Base-by-base conservation (phyloP, 768 basidiomycete species). In the Tricholoma saponaceum region DNA sequence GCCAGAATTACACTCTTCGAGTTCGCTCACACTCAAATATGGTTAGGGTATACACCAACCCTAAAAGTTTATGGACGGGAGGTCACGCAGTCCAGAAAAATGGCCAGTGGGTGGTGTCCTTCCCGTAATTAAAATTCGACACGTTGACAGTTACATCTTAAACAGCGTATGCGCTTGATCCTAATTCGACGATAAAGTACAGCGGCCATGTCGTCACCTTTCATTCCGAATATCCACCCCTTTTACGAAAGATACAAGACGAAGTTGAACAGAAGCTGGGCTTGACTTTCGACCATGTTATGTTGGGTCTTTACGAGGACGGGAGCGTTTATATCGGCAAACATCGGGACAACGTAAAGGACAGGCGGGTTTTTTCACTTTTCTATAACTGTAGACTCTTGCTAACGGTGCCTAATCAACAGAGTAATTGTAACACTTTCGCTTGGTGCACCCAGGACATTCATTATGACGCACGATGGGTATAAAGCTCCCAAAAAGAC, bases 371-470 rank as follows among this genome's bases (percentile, higher is more conserved):
- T 9, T 53, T 39, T 20, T 33, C 49, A 7, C 39, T 25, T 50
- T 8, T 8, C 8, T n/a, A n/a, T n/a, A n/a, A n/a, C n/a, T n/a
- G n/a, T n/a, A n/a, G n/a, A n/a, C 25, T 26, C 44, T 16, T 20
- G 46, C 13, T n/a, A 13, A 26, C 53, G 4, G 22, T 26, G 46
- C 32, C 37, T 54, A 33, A 1, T 28, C 30, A 54, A 4, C 32
- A 72, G 70, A 46, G 70, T 69, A 12, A 70, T 72, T 41, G 70
- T 66, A n/a, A 66, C 67, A 26, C 58, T 72, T 25, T 72, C 70
- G 2, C 59, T 72, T 5, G 70, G 69, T 13, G 66, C 69, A 12
- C 66, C 64, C 2, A 59, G 70, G 33, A 69, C 66, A 3, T 72
- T 70, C 50, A 65, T 67, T 23, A 69, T 72, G 70, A 68, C 67